Evolutionary conservation across 1,284 basidiomycete species (phyloP).

Genomic region (Trametes versicolor): DNA sequence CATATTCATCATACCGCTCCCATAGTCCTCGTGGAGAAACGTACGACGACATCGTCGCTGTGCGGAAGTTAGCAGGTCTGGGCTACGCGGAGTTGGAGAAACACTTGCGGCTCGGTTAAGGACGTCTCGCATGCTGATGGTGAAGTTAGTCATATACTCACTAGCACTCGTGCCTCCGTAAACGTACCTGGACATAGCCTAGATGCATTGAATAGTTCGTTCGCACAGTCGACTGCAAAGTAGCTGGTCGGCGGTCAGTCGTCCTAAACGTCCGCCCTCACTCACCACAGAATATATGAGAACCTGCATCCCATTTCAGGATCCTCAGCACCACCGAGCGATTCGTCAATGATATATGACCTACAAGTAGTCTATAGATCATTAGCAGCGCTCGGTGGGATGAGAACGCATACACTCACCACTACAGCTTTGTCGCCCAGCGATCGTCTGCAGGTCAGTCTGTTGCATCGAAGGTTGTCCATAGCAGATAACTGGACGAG

Average conservation of each 20-base stretch:
- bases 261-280: conserved; percentile 5
- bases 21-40: background rate
- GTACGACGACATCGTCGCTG: conserved; percentile 86
- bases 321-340: no score
- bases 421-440: conserved; percentile 84
- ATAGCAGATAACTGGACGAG: conserved; percentile 19
- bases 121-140: conserved; percentile 78
- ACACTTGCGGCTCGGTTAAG: conserved; percentile 75
- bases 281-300: conserved; percentile 85
- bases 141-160: no score
- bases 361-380: conserved; percentile 47
- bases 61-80: background rate
- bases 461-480: conserved; percentile 75
- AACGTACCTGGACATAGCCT: conserved; percentile 74
- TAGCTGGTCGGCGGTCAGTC: background rate
- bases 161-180: background rate
- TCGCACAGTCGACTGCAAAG: conserved; percentile 79
- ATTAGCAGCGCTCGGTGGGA: background rate
- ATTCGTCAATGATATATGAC: no score
- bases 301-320: conserved; percentile 53
- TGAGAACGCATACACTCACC: conserved; percentile 53
- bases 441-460: conserved; percentile 71
- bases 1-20: background rate
- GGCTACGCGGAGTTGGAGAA: conserved; percentile 27
- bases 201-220: conserved; percentile 79